phyloP scores from a whole-genome alignment of 495 filamentous ascomycete species.

The Collariella sp. region DNA sequence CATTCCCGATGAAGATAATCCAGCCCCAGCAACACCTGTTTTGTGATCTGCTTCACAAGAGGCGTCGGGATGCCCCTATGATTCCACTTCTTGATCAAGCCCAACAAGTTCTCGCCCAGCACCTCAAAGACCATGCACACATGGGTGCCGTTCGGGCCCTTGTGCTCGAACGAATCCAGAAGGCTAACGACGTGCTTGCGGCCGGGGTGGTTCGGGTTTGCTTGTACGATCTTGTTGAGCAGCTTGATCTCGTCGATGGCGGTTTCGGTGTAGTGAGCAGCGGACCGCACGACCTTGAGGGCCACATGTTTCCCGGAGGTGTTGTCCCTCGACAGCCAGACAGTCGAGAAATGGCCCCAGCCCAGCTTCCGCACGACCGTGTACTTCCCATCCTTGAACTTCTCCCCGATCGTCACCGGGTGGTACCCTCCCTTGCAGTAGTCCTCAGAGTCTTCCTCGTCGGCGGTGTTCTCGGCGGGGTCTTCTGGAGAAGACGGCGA shows the following conservation, averaged over 20 bases:
- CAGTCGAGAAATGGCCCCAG: slow-evolving; percentile 98
- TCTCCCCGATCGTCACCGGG: slow-evolving; percentile 84
- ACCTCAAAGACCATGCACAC: slow-evolving; percentile 99
- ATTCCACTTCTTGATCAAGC: slow-evolving; percentile 97
- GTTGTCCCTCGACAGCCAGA: slow-evolving; percentile 94
- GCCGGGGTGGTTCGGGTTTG: slow-evolving; percentile 87
- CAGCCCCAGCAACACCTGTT: slow-evolving; percentile 89
- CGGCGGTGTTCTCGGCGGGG: slow-evolving; percentile 83
- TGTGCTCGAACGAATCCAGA: slow-evolving; percentile 94
- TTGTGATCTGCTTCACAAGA: slow-evolving; percentile 96
- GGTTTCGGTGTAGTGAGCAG: slow-evolving; percentile 97
- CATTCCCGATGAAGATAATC: slow-evolving; percentile 97
- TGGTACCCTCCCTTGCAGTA: slow-evolving; percentile 99
- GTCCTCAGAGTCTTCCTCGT: slow-evolving; percentile 97
- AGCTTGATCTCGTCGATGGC: slow-evolving; percentile 99
- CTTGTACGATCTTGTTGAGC: slow-evolving; percentile 90
- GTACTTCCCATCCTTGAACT: slow-evolving; percentile 96
- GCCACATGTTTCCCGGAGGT: slow-evolving; percentile 89
- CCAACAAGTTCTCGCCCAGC: slow-evolving; percentile 87
- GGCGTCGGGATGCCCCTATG: slow-evolving; percentile 94
- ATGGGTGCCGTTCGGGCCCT: slow-evolving; percentile 90
- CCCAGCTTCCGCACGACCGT: slow-evolving; percentile 93
- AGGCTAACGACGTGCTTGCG: slow-evolving; percentile 91
- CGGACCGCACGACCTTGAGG: slow-evolving; percentile 93
- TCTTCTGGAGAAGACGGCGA: slow-evolving; percentile 77